Conservation (phyloP, 2,329 filamentous ascomycete species). For the Purpureocillium lavendulum region DNA sequence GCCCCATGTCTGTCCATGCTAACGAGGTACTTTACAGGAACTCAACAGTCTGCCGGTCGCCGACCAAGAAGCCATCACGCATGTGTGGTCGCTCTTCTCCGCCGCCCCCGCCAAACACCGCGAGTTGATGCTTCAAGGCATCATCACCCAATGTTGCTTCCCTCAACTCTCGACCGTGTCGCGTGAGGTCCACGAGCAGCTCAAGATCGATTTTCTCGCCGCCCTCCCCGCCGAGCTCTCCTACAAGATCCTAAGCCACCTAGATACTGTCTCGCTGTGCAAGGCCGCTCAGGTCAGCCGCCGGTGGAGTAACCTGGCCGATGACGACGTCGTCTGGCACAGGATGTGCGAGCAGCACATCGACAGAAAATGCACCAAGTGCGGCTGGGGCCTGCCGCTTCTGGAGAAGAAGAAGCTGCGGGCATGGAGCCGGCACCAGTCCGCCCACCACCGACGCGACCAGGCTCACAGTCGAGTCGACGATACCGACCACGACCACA, state of each 20-base stretch:
- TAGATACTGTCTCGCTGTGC: constrained; percentile 90
- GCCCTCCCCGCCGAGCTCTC: constrained; percentile 85
- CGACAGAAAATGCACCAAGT: constrained; percentile 86
- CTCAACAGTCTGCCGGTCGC: constrained; percentile 71
- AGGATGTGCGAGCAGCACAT: constrained; percentile 98
- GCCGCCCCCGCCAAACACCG: constrained; percentile 89
- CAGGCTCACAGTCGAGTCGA: constrained; percentile 9
- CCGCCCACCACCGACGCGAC: constrained; percentile 9
- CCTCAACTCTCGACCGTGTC: constrained; percentile 92
- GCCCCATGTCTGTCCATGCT: constrained; percentile 1
- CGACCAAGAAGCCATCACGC: constrained; percentile 92
- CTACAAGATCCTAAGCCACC: constrained; percentile 85
- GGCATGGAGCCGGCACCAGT: constrained; percentile 76
- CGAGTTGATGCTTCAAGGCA: constrained; percentile 92
- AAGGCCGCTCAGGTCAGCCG: constrained; percentile 92
- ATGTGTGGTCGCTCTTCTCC: constrained; percentile 97
- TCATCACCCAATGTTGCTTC: constrained; percentile 95
- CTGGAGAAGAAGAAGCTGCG: constrained; percentile 81
- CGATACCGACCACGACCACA: constrained; percentile 12
- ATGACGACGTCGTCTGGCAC: constrained; percentile 95
- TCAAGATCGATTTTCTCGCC: constrained; percentile 93
- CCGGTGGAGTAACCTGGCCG: constrained; percentile 81
- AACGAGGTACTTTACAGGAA: constrained; percentile 43
- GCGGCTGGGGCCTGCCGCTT: constrained; percentile 87
- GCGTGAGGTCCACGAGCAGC: constrained; percentile 81